phyloP scores from a whole-genome alignment of 164 flowering plant genomes.

The grape (Vitis vinifera) region DNA sequence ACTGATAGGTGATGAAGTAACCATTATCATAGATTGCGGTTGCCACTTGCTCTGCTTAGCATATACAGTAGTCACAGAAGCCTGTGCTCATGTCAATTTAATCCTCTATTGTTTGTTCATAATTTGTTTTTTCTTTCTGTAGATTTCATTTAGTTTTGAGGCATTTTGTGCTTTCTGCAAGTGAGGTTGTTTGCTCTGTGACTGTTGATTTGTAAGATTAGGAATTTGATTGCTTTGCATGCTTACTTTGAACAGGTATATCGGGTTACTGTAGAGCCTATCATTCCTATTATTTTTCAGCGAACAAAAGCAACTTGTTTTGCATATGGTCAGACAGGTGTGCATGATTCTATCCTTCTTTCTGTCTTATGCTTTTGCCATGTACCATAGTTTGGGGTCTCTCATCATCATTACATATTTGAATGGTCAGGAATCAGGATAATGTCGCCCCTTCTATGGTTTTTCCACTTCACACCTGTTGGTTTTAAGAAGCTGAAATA shows the following conservation, averaged over 20 bases:
- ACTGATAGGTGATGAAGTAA: too few species aligned
- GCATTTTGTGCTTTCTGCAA: not conserved
- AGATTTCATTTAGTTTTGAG: not conserved
- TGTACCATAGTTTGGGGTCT: too few species aligned
- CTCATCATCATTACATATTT: too few species aligned
- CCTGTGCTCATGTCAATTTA: not conserved
- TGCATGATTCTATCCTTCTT: conserved; percentile 4
- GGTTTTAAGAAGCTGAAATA: too few species aligned
- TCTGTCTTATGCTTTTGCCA: not conserved
- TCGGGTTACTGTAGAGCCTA: conserved; percentile 86
- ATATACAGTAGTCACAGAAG: not conserved
- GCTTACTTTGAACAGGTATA: conserved; percentile 62
- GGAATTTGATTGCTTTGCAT: conserved; percentile 7
- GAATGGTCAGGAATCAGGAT: too few species aligned
- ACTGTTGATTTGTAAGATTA: not conserved
- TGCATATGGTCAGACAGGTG: conserved; percentile 99
- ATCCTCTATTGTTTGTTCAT: not conserved
- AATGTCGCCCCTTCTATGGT: too few species aligned
- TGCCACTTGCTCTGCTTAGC: not conserved
- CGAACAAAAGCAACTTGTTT: conserved; percentile 98
- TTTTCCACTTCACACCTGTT: too few species aligned
- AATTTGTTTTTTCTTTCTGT: not conserved
- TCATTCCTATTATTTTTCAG: conserved; percentile 89
- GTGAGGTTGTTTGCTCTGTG: not conserved
- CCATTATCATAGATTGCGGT: not conserved